Conservation (phyloP, 352 stramenopile species). For the Phytophthora capsici region DNA sequence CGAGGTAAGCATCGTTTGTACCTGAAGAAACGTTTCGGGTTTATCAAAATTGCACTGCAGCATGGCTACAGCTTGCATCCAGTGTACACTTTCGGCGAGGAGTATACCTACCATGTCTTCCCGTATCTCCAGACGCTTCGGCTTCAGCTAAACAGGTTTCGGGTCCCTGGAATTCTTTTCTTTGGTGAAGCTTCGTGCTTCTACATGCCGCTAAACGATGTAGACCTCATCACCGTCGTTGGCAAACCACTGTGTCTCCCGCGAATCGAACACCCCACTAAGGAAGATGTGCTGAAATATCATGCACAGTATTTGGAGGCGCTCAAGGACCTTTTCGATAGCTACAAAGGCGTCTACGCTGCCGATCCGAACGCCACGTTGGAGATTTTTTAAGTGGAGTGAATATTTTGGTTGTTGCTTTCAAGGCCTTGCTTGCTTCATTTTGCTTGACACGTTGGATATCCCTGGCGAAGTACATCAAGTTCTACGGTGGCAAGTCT, state of each 20-base stretch:
- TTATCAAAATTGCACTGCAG: slow-evolving; percentile 93
- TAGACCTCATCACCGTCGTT: slow-evolving; percentile 89
- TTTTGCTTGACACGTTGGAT: too few relatives aligned
- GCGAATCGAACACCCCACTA: slow-evolving; percentile 83
- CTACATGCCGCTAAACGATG: slow-evolving; percentile 78
- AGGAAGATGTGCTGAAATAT: slow-evolving; percentile 90
- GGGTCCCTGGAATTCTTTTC: slow-evolving; percentile 82
- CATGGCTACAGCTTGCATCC: slow-evolving; percentile 89
- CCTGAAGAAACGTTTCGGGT: slow-evolving; percentile 90
- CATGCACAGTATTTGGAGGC: slow-evolving; percentile 87
- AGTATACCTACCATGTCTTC: slow-evolving; percentile 84
- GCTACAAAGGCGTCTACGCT: slow-evolving; percentile 84
- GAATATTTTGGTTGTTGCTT: too few relatives aligned
- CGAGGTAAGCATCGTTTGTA: slow-evolving; percentile 87
- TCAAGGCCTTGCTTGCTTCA: too few relatives aligned
- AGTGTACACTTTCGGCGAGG: slow-evolving; percentile 93
- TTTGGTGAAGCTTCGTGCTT: slow-evolving; percentile 78
- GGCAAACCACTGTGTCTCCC: slow-evolving; percentile 87
- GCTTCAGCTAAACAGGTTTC: slow-evolving; percentile 81
- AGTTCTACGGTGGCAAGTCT: too few relatives aligned
- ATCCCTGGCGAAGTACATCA: too few relatives aligned
- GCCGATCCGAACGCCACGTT: slow-evolving; percentile 59
- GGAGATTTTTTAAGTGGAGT: slow-evolving; percentile 53
- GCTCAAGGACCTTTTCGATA: slow-evolving; percentile 86
- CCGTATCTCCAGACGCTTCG: slow-evolving; percentile 76